Percentiles rank a stretch among this genome's conserved stretches.
These are phyloP conservation scores for Mucor ambiguus DNA, from an alignment of 371 early-diverging fungal genomes.

Conservation along the genomic window DNA sequence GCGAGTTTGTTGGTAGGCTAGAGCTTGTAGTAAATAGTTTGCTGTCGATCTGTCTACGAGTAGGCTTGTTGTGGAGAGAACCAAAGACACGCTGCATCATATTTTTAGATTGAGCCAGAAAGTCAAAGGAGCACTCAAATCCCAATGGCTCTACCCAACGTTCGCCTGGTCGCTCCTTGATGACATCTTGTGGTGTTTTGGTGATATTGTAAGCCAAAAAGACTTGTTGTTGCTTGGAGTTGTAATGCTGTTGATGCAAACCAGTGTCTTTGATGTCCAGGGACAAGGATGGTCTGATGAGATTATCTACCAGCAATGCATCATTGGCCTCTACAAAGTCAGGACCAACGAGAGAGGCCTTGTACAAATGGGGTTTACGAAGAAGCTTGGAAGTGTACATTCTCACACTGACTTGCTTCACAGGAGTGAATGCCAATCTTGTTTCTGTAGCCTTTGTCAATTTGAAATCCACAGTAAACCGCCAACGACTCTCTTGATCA, in stretches of 20 bases:
- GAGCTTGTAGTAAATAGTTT: conserved; percentile 1
- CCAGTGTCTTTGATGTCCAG: conserved; percentile 15
- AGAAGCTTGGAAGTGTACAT: conserved; percentile 22
- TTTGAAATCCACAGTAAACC: conserved; percentile 24
- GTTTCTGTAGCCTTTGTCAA: conserved; percentile 10
- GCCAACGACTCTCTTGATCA: conserved; percentile 26
- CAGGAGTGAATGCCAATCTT: conserved; percentile 18
- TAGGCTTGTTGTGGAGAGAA: conserved; percentile 13
- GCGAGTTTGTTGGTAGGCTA: background rate
- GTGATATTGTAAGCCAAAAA: conserved; percentile 5
- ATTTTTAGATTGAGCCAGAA: conserved; percentile 14
- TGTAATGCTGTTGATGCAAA: conserved; percentile 6
- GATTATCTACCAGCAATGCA: background rate
- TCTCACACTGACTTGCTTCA: conserved; percentile 9
- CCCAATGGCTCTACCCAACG: conserved; percentile 15
- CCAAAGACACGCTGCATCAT: conserved; percentile 16
- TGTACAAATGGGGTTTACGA: conserved; percentile 12
- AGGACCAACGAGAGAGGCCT: conserved; percentile 9
- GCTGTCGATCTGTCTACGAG: conserved; percentile 7
- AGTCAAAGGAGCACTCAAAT: conserved; percentile 18
- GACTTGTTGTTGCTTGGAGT: background rate
- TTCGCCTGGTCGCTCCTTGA: conserved; percentile 22
- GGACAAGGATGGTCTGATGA: conserved; percentile 8
- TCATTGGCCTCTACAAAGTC: conserved; percentile 8
- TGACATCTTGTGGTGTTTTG: conserved; percentile 11